Conservation (phyloP, 2,329 filamentous ascomycete genomes). For the Monilinia fructigena region DNA sequence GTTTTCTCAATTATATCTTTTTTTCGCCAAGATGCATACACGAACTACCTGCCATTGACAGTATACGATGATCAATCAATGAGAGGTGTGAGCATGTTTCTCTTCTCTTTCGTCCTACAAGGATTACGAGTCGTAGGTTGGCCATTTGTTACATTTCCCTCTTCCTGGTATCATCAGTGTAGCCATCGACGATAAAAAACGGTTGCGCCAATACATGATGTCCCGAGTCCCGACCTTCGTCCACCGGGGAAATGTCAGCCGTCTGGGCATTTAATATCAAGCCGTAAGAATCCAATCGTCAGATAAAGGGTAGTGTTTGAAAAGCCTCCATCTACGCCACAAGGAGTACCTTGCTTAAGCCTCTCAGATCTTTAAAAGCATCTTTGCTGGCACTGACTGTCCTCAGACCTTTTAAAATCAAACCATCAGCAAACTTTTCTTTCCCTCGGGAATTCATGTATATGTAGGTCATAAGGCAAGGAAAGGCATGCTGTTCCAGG, state of each 20-base stretch:
- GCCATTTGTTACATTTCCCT: conserved; percentile 10
- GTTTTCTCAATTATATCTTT: background rate
- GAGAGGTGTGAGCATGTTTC: background rate
- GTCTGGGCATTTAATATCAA: background rate
- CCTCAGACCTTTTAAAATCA: background rate
- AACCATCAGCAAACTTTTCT: conserved; percentile 15
- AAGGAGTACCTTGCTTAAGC: conserved; percentile 1
- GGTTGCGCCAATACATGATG: conserved; percentile 4
- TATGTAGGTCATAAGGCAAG: too few species aligned
- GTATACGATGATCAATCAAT: background rate
- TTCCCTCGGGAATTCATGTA: background rate
- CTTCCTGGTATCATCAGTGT: conserved; percentile 6
- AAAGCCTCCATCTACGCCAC: conserved; percentile 1
- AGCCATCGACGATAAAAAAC: conserved; percentile 17
- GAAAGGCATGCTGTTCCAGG: too few species aligned
- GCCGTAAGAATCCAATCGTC: background rate
- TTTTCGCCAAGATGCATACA: conserved; percentile 4
- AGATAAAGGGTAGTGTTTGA: background rate
- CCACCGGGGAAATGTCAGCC: conserved; percentile 7
- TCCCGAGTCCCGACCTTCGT: background rate
- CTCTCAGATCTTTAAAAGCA: conserved; percentile 12
- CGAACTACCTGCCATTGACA: background rate
- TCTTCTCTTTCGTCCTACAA: background rate
- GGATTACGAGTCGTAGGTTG: background rate
- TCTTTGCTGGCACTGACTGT: background rate